A percentile compares a stretch with the other conserved stretches of the same genome.
Evolutionary conservation across 495 filamentous ascomycete species (phyloP).

Genomic region (Cenococcum geophilum): DNA sequence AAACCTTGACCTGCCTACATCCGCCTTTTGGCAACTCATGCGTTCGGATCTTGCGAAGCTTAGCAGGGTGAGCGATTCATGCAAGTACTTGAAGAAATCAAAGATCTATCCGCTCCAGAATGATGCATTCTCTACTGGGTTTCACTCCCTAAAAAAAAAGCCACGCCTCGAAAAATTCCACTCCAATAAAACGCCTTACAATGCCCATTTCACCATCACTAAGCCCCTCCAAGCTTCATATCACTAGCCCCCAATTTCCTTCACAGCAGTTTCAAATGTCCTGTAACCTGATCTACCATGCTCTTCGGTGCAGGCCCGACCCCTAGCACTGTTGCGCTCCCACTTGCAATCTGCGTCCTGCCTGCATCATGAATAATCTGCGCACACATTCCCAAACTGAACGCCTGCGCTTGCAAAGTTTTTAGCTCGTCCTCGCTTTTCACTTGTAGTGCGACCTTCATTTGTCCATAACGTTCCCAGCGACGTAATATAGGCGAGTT

Average conservation of each 20-base stretch:
- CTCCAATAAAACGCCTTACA: no score
- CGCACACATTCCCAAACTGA: constrained; percentile 78
- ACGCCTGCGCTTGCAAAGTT: constrained; percentile 67
- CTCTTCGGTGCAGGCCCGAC: constrained; percentile 84
- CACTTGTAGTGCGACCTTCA: constrained; percentile 84
- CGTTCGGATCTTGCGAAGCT: background rate
- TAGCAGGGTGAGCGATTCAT: background rate
- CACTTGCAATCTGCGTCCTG: constrained; percentile 90
- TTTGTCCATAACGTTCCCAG: constrained; percentile 82
- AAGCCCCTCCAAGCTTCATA: background rate
- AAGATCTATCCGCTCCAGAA: no score
- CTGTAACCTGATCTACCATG: constrained; percentile 79
- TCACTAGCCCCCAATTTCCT: background rate
- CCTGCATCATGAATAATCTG: constrained; percentile 92
- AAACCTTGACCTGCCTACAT: constrained; percentile 28
- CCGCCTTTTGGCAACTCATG: background rate
- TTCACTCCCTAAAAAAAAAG: no score
- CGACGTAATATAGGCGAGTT: constrained; percentile 60
- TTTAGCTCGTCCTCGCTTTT: constrained; percentile 78
- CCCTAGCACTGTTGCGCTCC: constrained; percentile 85
- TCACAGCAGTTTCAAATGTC: constrained; percentile 77
- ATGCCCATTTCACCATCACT: background rate
- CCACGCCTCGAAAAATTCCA: no score
- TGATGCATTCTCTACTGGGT: no score
- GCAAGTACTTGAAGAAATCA: no score